phyloP scores from a whole-genome alignment of 2,329 filamentous ascomycete genomes.

The Xylariales sp. region DNA sequence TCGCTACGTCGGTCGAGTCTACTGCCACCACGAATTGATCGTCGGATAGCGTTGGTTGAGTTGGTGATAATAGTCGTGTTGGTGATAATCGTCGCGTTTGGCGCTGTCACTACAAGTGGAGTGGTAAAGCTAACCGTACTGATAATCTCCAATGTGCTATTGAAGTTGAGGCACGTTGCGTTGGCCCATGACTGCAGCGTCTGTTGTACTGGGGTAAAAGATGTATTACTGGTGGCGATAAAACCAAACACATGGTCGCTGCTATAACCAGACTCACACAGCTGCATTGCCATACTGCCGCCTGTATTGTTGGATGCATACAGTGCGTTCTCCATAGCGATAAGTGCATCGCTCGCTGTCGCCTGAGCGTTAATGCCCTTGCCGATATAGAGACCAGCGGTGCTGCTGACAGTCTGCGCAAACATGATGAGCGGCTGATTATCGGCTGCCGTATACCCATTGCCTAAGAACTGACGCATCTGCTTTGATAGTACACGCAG shows the following conservation, averaged over 20 bases:
- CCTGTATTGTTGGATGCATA: not conserved
- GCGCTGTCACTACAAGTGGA: not conserved
- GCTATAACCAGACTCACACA: not conserved
- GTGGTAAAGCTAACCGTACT: too few relatives aligned
- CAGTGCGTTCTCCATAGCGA: not conserved
- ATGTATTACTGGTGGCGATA: slow-evolving; percentile 2
- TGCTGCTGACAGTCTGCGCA: not conserved
- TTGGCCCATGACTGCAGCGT: slow-evolving; percentile 4
- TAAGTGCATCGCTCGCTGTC: not conserved
- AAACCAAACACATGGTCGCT: slow-evolving; percentile 9
- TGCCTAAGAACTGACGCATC: too few relatives aligned
- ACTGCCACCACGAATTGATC: not conserved
- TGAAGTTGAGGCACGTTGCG: slow-evolving; percentile 6
- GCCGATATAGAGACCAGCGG: not conserved
- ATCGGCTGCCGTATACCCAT: too few relatives aligned
- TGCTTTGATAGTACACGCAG: too few relatives aligned
- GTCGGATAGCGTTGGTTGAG: not conserved
- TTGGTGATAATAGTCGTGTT: slow-evolving; percentile 6
- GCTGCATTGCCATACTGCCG: not conserved
- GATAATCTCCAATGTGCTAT: too few relatives aligned
- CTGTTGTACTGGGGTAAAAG: slow-evolving; percentile 6
- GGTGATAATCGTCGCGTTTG: not conserved
- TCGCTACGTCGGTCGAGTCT: slow-evolving; percentile 3
- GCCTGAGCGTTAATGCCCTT: not conserved
- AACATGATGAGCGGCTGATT: too few relatives aligned